A percentile compares a stretch with the other conserved stretches of the same genome.
Evolutionary conservation across 192 early-diverging fungal species (phyloP).

Genomic region (Coemansia sp.): DNA sequence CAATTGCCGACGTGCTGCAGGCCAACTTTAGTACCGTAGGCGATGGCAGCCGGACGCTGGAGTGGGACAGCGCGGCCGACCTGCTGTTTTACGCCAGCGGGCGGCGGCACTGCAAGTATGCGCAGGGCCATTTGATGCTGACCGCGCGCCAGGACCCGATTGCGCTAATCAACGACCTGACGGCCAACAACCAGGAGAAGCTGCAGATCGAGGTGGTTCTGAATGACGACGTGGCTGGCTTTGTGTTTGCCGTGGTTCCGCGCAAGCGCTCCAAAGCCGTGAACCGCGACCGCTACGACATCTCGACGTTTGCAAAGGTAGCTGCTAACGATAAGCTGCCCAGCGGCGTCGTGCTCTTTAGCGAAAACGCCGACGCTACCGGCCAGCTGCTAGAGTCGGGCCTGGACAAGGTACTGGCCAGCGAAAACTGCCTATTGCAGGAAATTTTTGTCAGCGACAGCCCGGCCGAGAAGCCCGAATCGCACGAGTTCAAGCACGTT

Average conservation of each 20-base stretch:
- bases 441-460: slow-evolving; percentile 58
- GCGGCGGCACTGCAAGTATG: slow-evolving; percentile 61
- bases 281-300: slow-evolving; percentile 62
- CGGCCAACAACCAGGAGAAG: slow-evolving; percentile 35
- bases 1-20: slow-evolving; percentile 45
- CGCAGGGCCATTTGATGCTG: slow-evolving; percentile 60
- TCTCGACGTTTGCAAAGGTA: slow-evolving; percentile 44
- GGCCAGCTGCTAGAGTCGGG: slow-evolving; percentile 51
- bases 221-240: slow-evolving; percentile 40
- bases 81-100: slow-evolving; percentile 77
- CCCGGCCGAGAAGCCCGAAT: slow-evolving; percentile 58
- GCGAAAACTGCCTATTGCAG: slow-evolving; percentile 50
- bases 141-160: slow-evolving; percentile 46
- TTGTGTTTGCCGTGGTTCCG: slow-evolving; percentile 70
- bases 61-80: slow-evolving; percentile 68
- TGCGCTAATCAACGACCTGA: slow-evolving; percentile 43
- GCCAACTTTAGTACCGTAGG: slow-evolving; percentile 72
- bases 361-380: slow-evolving; percentile 58
- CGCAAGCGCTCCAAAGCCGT: slow-evolving; percentile 54
- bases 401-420: slow-evolving; percentile 44
- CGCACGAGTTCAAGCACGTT: slow-evolving; percentile 49
- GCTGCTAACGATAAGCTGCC: slow-evolving; percentile 17
- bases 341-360: slow-evolving; percentile 50
- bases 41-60: slow-evolving; percentile 50
- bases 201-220: slow-evolving; percentile 48